Evolutionary conservation across 306 rosid species (phyloP), one percentile per base, ranked within the genome.

Genomic region (Crataegus laevigata): DNA sequence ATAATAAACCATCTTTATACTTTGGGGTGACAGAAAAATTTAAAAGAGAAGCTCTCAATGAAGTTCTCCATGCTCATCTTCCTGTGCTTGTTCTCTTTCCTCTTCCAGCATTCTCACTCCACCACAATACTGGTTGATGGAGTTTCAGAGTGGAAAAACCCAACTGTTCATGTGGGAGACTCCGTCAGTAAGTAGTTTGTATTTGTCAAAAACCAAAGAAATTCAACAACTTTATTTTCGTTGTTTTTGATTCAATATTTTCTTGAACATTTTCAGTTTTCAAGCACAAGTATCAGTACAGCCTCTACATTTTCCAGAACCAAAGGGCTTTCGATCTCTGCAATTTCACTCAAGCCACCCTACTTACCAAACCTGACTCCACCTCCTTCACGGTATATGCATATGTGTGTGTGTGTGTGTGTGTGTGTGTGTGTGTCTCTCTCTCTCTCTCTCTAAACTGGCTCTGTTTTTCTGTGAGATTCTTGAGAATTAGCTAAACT

Each of bases 241-340:
- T 60, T 25, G 8, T 60, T 60, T 60, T 60, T 60, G 0, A 15
- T 60, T 60, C 34, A 60, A 12, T 60, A 55, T 55, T 19, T 55
- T 55, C 24, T 55, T n/a, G 5, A 55, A 22, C 61, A 21, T 55
- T 55, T 28, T 70, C 77, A 94, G 98, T 86, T 86, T 94, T 94
- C 81, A 82, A 88, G 88, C 96, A 85, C 88, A 91, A 84, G 73
- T 85, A 79, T 63, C 86, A 84, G 82, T 86, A 82, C 87, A 84
- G 67, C 36, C 98, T 94, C 83, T 91, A 88, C 94, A 94, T 94
- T 85, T 94, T 94, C 91, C 88, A 87, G 91, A 85, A 91, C 85
- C 87, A 80, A 76, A 75, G 74, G 68, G 97, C 97, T 74, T 91
- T 88, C 82, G 73, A 82, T 68, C 69, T 85, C 84, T 91, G 98